Percentiles rank a stretch among this genome's conserved stretches.
Evolutionary conservation across 2,329 filamentous ascomycete genomes (phyloP).

Genomic region (Stachybotrys chartarum): DNA sequence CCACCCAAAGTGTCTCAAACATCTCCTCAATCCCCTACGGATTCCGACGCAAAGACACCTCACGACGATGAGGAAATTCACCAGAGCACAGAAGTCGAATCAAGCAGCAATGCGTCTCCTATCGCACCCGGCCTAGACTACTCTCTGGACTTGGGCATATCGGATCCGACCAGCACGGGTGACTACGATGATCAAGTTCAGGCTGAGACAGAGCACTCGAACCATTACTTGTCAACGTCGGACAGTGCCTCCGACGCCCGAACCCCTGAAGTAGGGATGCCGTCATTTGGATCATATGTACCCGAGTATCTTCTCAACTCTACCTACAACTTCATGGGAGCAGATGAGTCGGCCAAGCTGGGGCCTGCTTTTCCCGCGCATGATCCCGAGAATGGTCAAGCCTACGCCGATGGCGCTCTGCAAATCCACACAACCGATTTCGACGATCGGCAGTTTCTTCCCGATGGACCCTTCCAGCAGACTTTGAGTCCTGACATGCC

Average conservation of each 20-base stretch:
- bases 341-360: neutral
- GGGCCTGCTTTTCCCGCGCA: neutral
- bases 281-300: neutral
- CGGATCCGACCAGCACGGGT: neutral
- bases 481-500: slow-evolving; percentile 10
- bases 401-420: slow-evolving; percentile 1
- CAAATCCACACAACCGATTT: slow-evolving; percentile 2
- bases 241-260: neutral
- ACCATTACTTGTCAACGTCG: neutral
- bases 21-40: slow-evolving; percentile 1
- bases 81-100: neutral
- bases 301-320: neutral
- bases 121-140: neutral
- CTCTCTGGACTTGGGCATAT: neutral
- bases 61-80: neutral
- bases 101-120: neutral
- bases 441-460: neutral
- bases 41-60: neutral
- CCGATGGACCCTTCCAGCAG: neutral
- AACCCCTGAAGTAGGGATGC: neutral
- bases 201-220: neutral
- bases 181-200: neutral
- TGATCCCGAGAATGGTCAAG: neutral
- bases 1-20: slow-evolving; percentile 10
- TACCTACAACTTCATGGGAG: neutral